Conservation (phyloP, 2,329 filamentous ascomycete genomes). For the Arthrobotrys conoides region DNA sequence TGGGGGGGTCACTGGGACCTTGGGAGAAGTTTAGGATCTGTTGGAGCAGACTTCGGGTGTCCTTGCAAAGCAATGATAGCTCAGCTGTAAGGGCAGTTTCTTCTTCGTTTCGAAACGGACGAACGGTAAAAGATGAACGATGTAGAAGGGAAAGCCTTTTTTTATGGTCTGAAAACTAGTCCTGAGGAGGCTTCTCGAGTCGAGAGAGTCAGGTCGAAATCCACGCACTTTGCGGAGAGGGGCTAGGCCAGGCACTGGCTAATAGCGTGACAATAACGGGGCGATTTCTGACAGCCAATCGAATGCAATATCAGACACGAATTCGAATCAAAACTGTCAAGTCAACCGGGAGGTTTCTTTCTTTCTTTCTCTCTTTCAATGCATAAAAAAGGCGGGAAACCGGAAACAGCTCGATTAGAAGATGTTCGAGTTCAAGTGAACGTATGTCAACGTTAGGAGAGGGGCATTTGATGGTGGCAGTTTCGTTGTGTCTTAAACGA, state of each 20-base stretch:
- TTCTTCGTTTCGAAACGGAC: conserved; percentile 50
- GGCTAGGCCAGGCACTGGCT: not conserved
- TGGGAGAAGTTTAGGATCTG: conserved; percentile 5
- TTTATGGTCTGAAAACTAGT: conserved; percentile 43
- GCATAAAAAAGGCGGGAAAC: not conserved
- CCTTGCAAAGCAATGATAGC: conserved; percentile 17
- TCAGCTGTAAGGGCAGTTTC: conserved; percentile 18
- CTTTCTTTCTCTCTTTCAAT: not conserved
- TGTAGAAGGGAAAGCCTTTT: conserved; percentile 19
- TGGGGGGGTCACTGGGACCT: conserved; percentile 5
- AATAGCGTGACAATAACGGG: conserved; percentile 39
- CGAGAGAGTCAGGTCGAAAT: conserved; percentile 21
- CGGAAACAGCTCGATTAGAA: conserved; percentile 23
- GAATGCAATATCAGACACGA: conserved; percentile 22
- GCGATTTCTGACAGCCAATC: conserved; percentile 30
- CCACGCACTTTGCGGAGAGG: conserved; percentile 29
- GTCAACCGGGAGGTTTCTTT: conserved; percentile 39
- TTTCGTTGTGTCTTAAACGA: conserved; percentile 52
- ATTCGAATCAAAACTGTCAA: conserved; percentile 34
- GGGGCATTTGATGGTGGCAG: conserved; percentile 15
- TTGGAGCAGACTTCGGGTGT: conserved; percentile 17
- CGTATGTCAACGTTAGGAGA: conserved; percentile 1
- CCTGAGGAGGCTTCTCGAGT: conserved; percentile 30
- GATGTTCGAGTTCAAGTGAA: not conserved
- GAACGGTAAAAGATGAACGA: conserved; percentile 32